Percentiles rank a stretch among this genome's conserved stretches.
These are phyloP conservation scores for Amanita pallidorosea DNA, from an alignment of 768 basidiomycete genomes.

Conservation along the genomic window DNA sequence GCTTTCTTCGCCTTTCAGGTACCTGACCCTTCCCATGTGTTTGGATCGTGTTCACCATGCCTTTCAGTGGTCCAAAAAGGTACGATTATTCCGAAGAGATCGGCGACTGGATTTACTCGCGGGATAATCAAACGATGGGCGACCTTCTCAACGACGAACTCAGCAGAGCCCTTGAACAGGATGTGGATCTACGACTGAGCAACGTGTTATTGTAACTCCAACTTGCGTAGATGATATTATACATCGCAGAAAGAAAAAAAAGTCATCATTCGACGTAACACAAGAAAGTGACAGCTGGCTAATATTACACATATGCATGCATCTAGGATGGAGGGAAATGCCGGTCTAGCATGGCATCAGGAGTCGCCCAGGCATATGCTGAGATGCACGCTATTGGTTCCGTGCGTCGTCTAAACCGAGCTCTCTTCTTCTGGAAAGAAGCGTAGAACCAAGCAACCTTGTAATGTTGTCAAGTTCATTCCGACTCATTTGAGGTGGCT, in stretches of 20 bases:
- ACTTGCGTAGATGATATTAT: not conserved
- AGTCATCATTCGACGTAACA: not conserved
- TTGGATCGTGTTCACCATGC: not conserved
- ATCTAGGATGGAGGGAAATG: not conserved
- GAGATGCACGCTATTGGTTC: not conserved
- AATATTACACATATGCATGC: not conserved
- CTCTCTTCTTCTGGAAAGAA: conserved; percentile 48
- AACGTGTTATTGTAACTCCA: conserved; percentile 9
- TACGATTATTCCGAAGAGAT: conserved; percentile 60
- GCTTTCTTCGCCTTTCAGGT: conserved; percentile 88
- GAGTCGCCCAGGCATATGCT: not conserved
- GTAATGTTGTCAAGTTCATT: not conserved
- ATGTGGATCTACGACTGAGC: conserved; percentile 21
- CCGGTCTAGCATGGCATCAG: not conserved
- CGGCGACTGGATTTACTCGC: conserved; percentile 66
- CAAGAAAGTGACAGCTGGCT: not conserved
- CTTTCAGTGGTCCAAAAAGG: conserved; percentile 77
- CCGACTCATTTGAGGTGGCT: too few species aligned
- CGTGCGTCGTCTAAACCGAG: conserved; percentile 9
- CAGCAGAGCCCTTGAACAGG: conserved; percentile 18
- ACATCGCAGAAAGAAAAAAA: not conserved
- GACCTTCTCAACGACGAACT: conserved; percentile 65
- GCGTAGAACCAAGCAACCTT: conserved; percentile 39
- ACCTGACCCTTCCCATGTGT: conserved; percentile 2
- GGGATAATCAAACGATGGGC: conserved; percentile 53